Evolutionary conservation across 2,329 filamentous ascomycete species (phyloP).

Genomic region (Colletotrichum liaoningense): DNA sequence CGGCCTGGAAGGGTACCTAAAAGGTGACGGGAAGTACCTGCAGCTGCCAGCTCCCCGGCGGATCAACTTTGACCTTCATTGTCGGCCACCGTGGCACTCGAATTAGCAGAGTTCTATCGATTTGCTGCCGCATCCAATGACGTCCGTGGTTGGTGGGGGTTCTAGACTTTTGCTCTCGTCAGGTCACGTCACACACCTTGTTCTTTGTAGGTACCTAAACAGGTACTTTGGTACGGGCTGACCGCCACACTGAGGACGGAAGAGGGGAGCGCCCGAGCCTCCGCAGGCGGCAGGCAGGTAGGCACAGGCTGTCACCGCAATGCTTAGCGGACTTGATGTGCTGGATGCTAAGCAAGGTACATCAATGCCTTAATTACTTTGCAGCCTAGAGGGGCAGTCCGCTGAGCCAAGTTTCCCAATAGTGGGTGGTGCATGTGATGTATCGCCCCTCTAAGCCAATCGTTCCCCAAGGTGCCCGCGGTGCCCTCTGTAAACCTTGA

Average conservation of each 20-base stretch:
- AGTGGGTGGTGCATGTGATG: slow-evolving; percentile 29
- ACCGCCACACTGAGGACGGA: slow-evolving; percentile 21
- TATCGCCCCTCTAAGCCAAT: slow-evolving; percentile 15
- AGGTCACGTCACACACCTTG: background rate
- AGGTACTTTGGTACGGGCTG: background rate
- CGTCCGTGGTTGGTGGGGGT: slow-evolving; percentile 14
- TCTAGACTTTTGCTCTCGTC: background rate
- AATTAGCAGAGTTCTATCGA: background rate
- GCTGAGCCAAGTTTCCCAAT: slow-evolving; percentile 15
- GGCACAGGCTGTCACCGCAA: background rate
- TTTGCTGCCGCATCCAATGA: slow-evolving; percentile 20
- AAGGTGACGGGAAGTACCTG: background rate
- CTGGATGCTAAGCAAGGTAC: background rate
- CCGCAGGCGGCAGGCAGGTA: background rate
- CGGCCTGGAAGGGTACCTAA: background rate
- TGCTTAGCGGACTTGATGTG: background rate
- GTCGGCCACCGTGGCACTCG: background rate
- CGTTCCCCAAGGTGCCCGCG: background rate
- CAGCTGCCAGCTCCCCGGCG: background rate
- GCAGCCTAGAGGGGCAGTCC: slow-evolving; percentile 27
- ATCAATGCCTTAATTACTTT: slow-evolving; percentile 20
- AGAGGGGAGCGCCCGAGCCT: slow-evolving; percentile 6
- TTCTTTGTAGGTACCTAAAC: slow-evolving; percentile 1
- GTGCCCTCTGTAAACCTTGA: slow-evolving; percentile 20
- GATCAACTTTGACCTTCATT: background rate